Evolutionary conservation across 23 red algal species (phyloP).

Genomic region (Pyropia haitanensis): DNA sequence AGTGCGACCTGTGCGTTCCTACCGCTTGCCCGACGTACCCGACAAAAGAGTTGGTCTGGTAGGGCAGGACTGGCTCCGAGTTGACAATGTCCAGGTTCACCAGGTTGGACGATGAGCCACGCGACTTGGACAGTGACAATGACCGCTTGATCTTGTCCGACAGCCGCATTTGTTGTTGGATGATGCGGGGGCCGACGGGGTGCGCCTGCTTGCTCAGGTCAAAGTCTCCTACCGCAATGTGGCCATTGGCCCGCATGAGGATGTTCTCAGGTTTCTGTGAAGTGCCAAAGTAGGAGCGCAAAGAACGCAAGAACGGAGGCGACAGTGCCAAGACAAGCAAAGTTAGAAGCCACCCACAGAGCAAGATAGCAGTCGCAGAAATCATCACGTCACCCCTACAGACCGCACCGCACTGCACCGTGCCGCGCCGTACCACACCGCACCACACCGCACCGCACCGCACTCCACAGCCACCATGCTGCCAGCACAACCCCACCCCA

Average conservation of each 20-base stretch:
- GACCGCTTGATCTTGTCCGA: conserved; percentile 45
- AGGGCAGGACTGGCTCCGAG: conserved; percentile 65
- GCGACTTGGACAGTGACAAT: conserved; percentile 22
- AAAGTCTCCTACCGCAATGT: conserved; percentile 74
- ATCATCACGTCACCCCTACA: no score
- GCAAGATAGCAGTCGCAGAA: no score
- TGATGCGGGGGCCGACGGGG: conserved; percentile 45
- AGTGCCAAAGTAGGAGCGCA: no score
- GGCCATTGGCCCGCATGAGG: conserved; percentile 67
- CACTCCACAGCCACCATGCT: no score
- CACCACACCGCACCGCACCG: no score
- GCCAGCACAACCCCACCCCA: no score
- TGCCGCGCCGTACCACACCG: no score
- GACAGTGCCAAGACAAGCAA: no score
- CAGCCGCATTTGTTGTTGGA: conserved; percentile 49
- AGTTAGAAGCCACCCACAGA: no score
- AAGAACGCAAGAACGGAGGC: no score
- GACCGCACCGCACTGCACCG: no score
- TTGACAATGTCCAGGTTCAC: conserved; percentile 66
- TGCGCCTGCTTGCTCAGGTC: conserved; percentile 76
- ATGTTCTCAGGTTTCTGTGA: conserved; percentile 69
- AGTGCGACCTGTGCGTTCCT: no score
- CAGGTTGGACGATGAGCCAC: conserved; percentile 6
- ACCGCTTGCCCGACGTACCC: background rate
- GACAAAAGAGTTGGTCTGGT: conserved; percentile 81